Conservation (phyloP, 148 eudicot genomes). For the Rhododendron simsii region DNA sequence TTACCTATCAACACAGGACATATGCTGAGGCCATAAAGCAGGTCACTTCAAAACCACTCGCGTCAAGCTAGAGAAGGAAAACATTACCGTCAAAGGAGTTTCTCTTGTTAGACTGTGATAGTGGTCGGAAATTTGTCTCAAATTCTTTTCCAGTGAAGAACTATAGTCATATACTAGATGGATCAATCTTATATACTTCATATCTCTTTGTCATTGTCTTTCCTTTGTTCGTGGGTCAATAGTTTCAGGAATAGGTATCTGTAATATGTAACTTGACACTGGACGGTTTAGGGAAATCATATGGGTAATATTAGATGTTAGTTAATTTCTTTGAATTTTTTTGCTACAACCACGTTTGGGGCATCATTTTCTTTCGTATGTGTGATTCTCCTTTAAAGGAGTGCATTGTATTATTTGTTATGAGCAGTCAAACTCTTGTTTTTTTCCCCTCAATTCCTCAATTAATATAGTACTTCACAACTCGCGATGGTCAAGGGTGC, state of each 20-base stretch:
- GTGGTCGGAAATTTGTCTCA: not conserved
- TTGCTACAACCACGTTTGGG: not conserved
- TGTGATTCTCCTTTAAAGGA: not conserved
- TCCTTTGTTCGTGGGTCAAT: constrained; percentile 1
- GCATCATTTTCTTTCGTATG: not conserved
- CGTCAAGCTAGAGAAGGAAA: constrained; percentile 39
- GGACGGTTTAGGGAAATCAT: not conserved
- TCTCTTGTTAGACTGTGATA: no score
- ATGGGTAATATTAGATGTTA: not conserved
- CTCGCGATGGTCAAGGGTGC: no score
- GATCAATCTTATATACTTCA: constrained; percentile 24
- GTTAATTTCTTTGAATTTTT: not conserved
- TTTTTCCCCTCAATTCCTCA: not conserved
- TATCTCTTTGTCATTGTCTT: constrained; percentile 11
- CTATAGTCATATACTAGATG: constrained; percentile 14
- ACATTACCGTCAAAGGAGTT: not conserved
- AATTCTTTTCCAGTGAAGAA: constrained; percentile 44
- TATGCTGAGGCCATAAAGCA: constrained; percentile 92
- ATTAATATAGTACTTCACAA: not conserved
- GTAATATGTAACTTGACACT: not conserved
- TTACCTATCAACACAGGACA: constrained; percentile 96
- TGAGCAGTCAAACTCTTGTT: not conserved
- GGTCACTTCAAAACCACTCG: constrained; percentile 64
- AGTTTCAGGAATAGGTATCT: constrained; percentile 1
- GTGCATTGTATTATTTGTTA: constrained; percentile 10